Percentiles rank a stretch among this genome's conserved stretches.
Conservation (phyloP, 2,329 filamentous ascomycete species). For the Ceratocystis albifundus region DNA sequence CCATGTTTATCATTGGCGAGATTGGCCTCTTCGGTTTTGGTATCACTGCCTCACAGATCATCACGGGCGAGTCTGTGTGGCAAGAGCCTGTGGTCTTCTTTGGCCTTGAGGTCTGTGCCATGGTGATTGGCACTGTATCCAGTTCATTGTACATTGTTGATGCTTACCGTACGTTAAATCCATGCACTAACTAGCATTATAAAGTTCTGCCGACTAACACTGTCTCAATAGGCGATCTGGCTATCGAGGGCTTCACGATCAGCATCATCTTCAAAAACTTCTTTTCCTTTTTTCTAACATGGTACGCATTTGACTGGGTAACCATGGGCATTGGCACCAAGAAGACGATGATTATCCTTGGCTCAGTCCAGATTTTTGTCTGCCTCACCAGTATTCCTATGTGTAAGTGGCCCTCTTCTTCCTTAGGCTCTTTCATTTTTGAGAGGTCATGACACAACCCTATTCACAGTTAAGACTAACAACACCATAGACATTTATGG, state of each 20-base stretch:
- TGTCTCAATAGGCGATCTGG: conserved; percentile 50
- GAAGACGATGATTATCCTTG: conserved; percentile 55
- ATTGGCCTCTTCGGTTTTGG: conserved; percentile 79
- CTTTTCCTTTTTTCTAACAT: conserved; percentile 78
- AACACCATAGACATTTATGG: conserved; percentile 55
- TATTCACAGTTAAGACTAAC: conserved; percentile 20
- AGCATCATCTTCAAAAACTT: conserved; percentile 91
- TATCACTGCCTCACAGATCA: conserved; percentile 53
- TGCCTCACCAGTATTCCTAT: conserved; percentile 64
- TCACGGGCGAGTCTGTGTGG: conserved; percentile 50
- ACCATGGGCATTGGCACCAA: conserved; percentile 47
- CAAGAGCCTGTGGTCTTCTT: conserved; percentile 71
- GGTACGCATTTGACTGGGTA: conserved; percentile 75
- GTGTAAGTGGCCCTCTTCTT: conserved; percentile 57
- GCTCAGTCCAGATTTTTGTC: conserved; percentile 63
- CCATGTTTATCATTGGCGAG: conserved; percentile 66
- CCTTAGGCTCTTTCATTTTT: neutral
- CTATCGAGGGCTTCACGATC: conserved; percentile 80
- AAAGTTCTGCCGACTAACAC: conserved; percentile 21
- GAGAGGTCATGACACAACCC: neutral
- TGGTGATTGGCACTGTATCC: conserved; percentile 83
- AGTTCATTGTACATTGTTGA: conserved; percentile 84
- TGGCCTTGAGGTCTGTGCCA: conserved; percentile 69
- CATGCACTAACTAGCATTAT: conserved; percentile 5
- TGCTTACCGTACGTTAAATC: conserved; percentile 58